Evolutionary conservation across 495 filamentous ascomycete genomes (phyloP), one percentile per base, ranked within the genome.

Genomic region (Trichoderma asperelloides): DNA sequence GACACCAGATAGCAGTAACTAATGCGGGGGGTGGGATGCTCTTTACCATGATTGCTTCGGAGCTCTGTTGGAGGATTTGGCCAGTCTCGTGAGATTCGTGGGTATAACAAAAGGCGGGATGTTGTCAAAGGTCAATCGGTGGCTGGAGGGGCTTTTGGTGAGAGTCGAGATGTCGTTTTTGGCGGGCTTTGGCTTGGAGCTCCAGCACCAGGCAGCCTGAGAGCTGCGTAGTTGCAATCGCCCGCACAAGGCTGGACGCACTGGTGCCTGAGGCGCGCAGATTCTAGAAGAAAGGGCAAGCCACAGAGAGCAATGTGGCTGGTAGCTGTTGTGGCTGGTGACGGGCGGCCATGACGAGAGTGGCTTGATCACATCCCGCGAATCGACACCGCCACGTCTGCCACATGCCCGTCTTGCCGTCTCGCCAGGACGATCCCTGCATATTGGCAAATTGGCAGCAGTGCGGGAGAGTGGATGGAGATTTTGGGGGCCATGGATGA

Each of bases 1-100:
- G 62, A 64, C 21, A 23, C 27, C 57, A 27, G 40, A 28, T 37
- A 30, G 28, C 25, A 64, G 47, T 64, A 27, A 39, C 18, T 15
- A 63, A 63, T 15, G 33, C 13, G 11, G 9, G 33, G 33, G 33
- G n/a, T 47, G n/a, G 30, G 51, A 62, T 45, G 64, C 65, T 37
- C 5, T 69, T 70, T 71, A 73, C 73, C 73, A 74, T 74, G 67
- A 47, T 73, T 60, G 62, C 11, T 33, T 41, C 62, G 30, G 21
- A 21, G 62, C 16, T 39, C 21, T 64, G 33, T 21, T n/a, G 0
- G 23, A 7, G 8, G 60, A 40, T 63, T 63, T 40, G 49, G 16
- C 49, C 49, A n/a, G 43, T 12, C n/a, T 47, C 43, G 43, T 16
- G 43, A 47, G 43, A n/a, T n/a, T 47, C n/a, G 43, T 47, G 43